phyloP scores from a whole-genome alignment of 768 basidiomycete species.

The Suillus americanus region DNA sequence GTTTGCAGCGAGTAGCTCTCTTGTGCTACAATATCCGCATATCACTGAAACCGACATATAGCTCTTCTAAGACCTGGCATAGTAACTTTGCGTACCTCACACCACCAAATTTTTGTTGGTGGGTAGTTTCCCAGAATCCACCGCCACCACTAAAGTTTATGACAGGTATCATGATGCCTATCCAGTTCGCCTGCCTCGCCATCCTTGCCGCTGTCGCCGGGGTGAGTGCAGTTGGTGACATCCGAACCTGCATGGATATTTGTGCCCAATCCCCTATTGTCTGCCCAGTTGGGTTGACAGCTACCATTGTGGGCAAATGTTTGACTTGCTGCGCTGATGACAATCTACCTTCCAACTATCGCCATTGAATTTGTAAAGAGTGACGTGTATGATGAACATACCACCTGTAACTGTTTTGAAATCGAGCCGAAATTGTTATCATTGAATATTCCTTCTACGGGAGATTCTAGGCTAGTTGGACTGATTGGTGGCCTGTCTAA shows the following conservation, averaged over 20 bases:
- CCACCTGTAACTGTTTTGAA: background rate
- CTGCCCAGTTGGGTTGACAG: background rate
- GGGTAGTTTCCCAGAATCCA: background rate
- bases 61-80: background rate
- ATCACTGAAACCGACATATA: background rate
- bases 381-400: background rate
- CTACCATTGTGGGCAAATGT: background rate
- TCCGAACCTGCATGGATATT: too few species aligned
- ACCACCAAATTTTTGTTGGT: background rate
- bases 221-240: background rate
- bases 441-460: background rate
- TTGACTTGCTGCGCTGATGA: background rate
- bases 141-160: background rate
- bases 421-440: background rate
- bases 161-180: background rate
- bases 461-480: too few species aligned
- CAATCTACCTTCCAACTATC: background rate
- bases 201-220: background rate
- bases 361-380: background rate
- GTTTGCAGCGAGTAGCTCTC: background rate
- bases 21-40: background rate
- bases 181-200: background rate
- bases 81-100: background rate
- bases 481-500: too few species aligned
- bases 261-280: too few species aligned